These are phyloP conservation scores for Penicillium desertorum DNA, from an alignment of 495 filamentous ascomycete genomes.

Conservation along the genomic window DNA sequence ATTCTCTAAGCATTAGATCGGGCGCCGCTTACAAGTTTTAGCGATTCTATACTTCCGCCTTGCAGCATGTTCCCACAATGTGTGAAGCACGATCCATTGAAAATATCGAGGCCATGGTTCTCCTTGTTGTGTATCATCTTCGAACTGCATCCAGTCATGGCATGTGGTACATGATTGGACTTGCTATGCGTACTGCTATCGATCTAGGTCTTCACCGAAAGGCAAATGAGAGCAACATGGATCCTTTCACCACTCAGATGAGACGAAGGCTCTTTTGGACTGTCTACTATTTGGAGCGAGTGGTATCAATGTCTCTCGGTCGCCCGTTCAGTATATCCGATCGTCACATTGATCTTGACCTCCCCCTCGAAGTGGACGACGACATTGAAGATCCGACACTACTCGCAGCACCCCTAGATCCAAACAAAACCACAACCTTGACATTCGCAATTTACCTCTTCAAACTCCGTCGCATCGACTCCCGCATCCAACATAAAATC, in stretches of 20 bases:
- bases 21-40: slow-evolving; percentile 12
- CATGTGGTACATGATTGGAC: slow-evolving; percentile 58
- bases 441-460: slow-evolving; percentile 53
- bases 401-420: slow-evolving; percentile 34
- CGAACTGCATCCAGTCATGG: slow-evolving; percentile 53
- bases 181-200: slow-evolving; percentile 55
- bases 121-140: slow-evolving; percentile 54
- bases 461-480: slow-evolving; percentile 52
- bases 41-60: slow-evolving; percentile 50
- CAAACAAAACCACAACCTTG: slow-evolving; percentile 40
- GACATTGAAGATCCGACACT: slow-evolving; percentile 44
- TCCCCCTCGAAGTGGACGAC: slow-evolving; percentile 51
- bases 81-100: slow-evolving; percentile 51
- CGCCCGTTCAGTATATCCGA: slow-evolving; percentile 54
- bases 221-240: slow-evolving; percentile 47
- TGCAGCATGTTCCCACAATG: slow-evolving; percentile 52
- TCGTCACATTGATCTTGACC: slow-evolving; percentile 51
- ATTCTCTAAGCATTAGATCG: neutral
- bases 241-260: slow-evolving; percentile 49
- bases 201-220: slow-evolving; percentile 54
- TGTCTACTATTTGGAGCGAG: slow-evolving; percentile 53
- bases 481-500: slow-evolving; percentile 54
- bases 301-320: slow-evolving; percentile 52
- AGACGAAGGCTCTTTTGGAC: slow-evolving; percentile 54
- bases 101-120: slow-evolving; percentile 57